Evolutionary conservation across 192 early-diverging fungal species (phyloP), one percentile per base, ranked within the genome.

Genomic region (Neocallimastix lanati): DNA sequence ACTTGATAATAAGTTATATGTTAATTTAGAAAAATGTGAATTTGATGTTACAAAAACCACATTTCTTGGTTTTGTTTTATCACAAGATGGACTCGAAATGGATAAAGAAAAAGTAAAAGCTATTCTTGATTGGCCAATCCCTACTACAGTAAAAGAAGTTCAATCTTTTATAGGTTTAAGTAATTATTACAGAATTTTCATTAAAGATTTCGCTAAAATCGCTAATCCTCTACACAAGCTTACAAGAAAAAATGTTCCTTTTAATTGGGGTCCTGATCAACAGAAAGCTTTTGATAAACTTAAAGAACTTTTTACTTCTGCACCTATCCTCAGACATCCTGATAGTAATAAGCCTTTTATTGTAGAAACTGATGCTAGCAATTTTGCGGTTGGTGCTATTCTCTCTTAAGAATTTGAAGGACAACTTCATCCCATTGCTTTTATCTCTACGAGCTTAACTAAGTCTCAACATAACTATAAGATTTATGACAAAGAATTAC

Each of bases 11-110:
- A 78, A 76, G 58, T 77, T 87, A 25, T 80, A 81, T 28, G 40
- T 83, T 28, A 87, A 87, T 36, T 83, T 82, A 14, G 80, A 80
- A 30, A 88, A 88, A 76, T 85, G 86, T 77, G 21, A 78, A n/a
- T 86, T 82, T 76, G 30, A 33, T 33, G 30, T 33, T 33, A 33
- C 30, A 33, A 33, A n/a, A 33, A 33, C 30, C 30, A 33, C 36
- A 80, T 80, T 29, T 77, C 78, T 81, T 77, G 80, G 83, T 21
- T 82, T 84, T 78, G 76, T 87, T 29, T 77, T 88, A 28, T 80
- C 82, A 11, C 28, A 76, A n/a, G 78, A 83, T 25, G 87, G 86
- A 28, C 77, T 86, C 28, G 12, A 76, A 25, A 83, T 85, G 77
- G 82, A 82, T 33, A 77, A 77, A 6, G 29, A 18, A 29, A n/a